phyloP scores from a whole-genome alignment of 1,284 basidiomycete genomes.

The Limonomyces culmigenus region DNA sequence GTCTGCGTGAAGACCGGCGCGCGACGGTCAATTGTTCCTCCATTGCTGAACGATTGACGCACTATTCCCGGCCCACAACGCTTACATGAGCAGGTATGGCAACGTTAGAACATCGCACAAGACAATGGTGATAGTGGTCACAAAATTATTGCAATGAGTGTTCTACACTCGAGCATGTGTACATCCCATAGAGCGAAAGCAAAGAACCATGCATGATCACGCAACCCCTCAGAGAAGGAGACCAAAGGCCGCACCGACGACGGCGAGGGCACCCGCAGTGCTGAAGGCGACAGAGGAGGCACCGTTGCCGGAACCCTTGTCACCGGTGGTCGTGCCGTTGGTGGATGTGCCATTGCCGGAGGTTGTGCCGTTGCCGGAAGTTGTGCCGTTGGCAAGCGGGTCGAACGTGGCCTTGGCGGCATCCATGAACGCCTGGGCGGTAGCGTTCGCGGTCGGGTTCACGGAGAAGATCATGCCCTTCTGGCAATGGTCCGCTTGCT shows the following conservation, averaged over 20 bases:
- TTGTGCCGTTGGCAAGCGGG: too few species aligned
- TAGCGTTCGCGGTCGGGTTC: constrained; percentile 16
- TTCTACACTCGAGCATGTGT: too few species aligned
- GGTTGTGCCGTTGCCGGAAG: constrained; percentile 4
- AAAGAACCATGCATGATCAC: too few species aligned
- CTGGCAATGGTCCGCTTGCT: constrained; percentile 18
- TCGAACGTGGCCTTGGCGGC: constrained; percentile 7
- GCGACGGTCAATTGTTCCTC: too few species aligned
- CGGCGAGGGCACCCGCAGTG: constrained; percentile 14
- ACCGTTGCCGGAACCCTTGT: constrained; percentile 5
- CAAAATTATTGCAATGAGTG: too few species aligned
- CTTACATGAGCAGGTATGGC: too few species aligned
- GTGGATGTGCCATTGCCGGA: constrained; percentile 5
- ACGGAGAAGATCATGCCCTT: constrained; percentile 24
- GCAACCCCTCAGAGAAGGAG: constrained; percentile 18
- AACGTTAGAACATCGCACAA: too few species aligned
- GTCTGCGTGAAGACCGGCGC: too few species aligned
- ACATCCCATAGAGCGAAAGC: too few species aligned
- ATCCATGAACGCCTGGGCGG: constrained; percentile 17
- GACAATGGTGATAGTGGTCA: too few species aligned
- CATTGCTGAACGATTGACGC: too few species aligned
- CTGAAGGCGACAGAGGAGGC: constrained; percentile 8
- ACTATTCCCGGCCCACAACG: too few species aligned
- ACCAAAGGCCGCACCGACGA: constrained; percentile 18
- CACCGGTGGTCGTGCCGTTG: constrained; percentile 4